phyloP scores from a whole-genome alignment of 768 basidiomycete genomes.

The Lactarius pseudohatsudake region DNA sequence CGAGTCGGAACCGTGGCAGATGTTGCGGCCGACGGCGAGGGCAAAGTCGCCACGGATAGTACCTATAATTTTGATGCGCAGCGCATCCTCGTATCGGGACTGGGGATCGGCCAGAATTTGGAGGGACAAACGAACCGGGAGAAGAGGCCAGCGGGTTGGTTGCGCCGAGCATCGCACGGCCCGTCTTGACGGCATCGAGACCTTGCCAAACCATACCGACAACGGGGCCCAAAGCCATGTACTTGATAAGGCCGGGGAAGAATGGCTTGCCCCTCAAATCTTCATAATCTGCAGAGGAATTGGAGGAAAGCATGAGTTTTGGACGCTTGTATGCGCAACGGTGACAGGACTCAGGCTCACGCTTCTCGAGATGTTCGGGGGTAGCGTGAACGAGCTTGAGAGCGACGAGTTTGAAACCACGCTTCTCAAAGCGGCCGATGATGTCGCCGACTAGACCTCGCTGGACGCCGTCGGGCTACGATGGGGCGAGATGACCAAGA shows the following conservation, averaged over 20 bases:
- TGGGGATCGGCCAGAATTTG: no score
- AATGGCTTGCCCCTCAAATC: conserved; percentile 93
- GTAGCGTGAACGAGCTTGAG: conserved; percentile 86
- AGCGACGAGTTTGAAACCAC: conserved; percentile 96
- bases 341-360: conserved; percentile 40
- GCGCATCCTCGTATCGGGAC: background rate
- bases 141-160: conserved; percentile 93
- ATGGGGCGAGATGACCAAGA: conserved; percentile 26
- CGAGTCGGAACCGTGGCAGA: conserved; percentile 89
- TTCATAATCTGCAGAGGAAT: conserved; percentile 70
- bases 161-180: conserved; percentile 92
- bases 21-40: conserved; percentile 93
- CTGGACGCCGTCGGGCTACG: conserved; percentile 97
- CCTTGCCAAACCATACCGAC: conserved; percentile 97
- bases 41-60: conserved; percentile 96
- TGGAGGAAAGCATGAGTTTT: background rate
- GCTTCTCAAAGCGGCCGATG: conserved; percentile 94
- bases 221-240: conserved; percentile 96
- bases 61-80: conserved; percentile 43
- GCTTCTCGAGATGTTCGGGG: conserved; percentile 86
- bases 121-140: conserved; percentile 57
- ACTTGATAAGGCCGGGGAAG: conserved; percentile 95
- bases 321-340: background rate
- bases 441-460: conserved; percentile 94
- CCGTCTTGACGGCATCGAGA: conserved; percentile 90